These are phyloP conservation scores for Gelatoporia subvermispora DNA, from an alignment of 768 basidiomycete genomes.

Conservation along the genomic window DNA sequence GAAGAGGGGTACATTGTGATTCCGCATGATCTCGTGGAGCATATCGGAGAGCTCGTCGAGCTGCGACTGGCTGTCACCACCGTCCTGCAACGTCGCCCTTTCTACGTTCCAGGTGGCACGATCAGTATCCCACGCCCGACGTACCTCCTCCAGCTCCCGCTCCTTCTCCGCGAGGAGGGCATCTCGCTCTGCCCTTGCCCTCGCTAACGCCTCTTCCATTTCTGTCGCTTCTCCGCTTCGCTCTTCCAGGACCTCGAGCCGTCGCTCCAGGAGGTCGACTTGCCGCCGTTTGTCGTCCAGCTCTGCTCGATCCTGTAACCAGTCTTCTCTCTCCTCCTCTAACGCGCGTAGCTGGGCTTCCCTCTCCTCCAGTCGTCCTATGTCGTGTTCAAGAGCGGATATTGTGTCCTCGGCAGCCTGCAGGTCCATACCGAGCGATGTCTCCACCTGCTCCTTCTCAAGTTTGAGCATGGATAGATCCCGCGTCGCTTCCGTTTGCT, in stretches of 20 bases:
- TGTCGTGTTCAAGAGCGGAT: constrained; percentile 47
- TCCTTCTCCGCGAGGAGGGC: constrained; percentile 33
- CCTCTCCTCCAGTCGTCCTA: constrained; percentile 47
- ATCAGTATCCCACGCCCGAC: constrained; percentile 38
- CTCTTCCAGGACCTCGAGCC: constrained; percentile 39
- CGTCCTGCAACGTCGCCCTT: constrained; percentile 40
- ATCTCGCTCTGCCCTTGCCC: constrained; percentile 27
- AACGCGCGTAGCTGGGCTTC: constrained; percentile 32
- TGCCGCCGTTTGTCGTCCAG: constrained; percentile 31
- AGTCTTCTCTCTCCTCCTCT: constrained; percentile 42
- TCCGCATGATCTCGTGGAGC: constrained; percentile 48
- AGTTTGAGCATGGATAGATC: constrained; percentile 57
- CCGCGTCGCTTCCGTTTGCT: constrained; percentile 55
- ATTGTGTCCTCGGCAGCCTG: constrained; percentile 66
- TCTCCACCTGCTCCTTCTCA: constrained; percentile 69
- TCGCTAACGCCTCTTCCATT: constrained; percentile 34
- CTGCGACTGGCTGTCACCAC: constrained; percentile 26
- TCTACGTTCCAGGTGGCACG: constrained; percentile 48
- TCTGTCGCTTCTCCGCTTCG: constrained; percentile 37
- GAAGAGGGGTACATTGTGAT: constrained; percentile 51
- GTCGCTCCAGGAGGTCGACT: constrained; percentile 35
- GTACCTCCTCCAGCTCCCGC: constrained; percentile 37
- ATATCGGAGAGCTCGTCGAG: constrained; percentile 45
- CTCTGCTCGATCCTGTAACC: constrained; percentile 44
- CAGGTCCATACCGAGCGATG: constrained; percentile 58